A percentile compares a stretch with the other conserved stretches of the same genome.
phyloP scores from a whole-genome alignment of 73 alveolate species.

The Diophrys sp. region DNA sequence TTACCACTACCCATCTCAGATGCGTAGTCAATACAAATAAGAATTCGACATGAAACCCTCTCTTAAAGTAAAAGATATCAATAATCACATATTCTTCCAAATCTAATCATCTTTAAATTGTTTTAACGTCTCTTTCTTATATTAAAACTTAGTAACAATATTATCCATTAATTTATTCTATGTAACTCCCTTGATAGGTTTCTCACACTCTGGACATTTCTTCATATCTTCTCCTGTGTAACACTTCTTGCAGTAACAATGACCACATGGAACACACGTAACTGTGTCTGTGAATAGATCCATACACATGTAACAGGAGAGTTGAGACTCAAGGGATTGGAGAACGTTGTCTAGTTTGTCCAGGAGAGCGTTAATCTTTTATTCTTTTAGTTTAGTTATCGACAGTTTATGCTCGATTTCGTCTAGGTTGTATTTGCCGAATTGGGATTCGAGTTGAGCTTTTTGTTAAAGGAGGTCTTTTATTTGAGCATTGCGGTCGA shows the following conservation, averaged over 20 bases:
- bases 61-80: too few species aligned
- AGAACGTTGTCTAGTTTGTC: constrained; percentile 1
- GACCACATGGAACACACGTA: constrained; percentile 13
- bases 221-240: not conserved
- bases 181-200: constrained; percentile 4
- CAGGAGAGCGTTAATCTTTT: not conserved
- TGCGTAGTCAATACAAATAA: too few species aligned
- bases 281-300: constrained; percentile 2
- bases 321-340: constrained; percentile 2
- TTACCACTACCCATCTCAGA: too few species aligned
- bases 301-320: constrained; percentile 6
- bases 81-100: constrained; percentile 9
- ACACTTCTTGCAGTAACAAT: constrained; percentile 3
- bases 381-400: not conserved
- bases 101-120: not conserved
- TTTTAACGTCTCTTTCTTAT: constrained; percentile 2
- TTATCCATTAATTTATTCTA: constrained; percentile 8
- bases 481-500: not conserved
- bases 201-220: constrained; percentile 4
- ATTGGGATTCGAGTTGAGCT: not conserved
- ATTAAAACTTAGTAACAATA: constrained; percentile 3
- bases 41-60: too few species aligned
- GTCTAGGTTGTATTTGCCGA: constrained; percentile 1
- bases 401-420: not conserved
- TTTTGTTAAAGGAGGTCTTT: constrained; percentile 1